These are phyloP conservation scores for Psilocybe mexicana DNA, from an alignment of 1,284 basidiomycete genomes.

Conservation along the genomic window DNA sequence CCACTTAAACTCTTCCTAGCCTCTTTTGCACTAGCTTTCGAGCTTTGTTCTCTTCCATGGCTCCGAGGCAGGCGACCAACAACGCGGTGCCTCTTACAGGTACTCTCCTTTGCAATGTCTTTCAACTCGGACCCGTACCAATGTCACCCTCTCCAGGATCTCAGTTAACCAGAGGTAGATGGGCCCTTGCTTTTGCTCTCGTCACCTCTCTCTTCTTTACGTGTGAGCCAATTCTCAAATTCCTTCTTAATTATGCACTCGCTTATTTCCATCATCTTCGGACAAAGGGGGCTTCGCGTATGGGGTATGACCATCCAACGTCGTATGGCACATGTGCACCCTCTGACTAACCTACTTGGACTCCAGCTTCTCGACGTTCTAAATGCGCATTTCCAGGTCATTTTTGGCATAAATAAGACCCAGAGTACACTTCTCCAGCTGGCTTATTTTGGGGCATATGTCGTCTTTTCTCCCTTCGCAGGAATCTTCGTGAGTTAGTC, in stretches of 20 bases:
- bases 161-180: constrained; percentile 46
- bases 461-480: constrained; percentile 58
- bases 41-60: not conserved
- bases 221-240: constrained; percentile 43
- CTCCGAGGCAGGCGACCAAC: not conserved
- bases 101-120: not conserved
- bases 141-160: constrained; percentile 35
- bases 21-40: not conserved
- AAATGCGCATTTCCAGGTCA: constrained; percentile 77
- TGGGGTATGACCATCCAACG: constrained; percentile 45
- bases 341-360: not conserved
- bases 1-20: not conserved
- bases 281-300: constrained; percentile 65
- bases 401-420: constrained; percentile 72
- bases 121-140: not conserved
- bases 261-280: not conserved
- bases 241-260: not conserved
- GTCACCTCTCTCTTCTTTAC: constrained; percentile 84
- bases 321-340: not conserved
- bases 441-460: constrained; percentile 80
- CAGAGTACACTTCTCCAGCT: constrained; percentile 85
- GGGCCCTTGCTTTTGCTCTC: constrained; percentile 64
- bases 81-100: constrained; percentile 17
- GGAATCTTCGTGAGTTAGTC: constrained; percentile 49
- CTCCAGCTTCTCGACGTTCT: constrained; percentile 78